These are phyloP conservation scores for Geotrichum reessii DNA, from an alignment of 1,139 yeast species.

Conservation along the genomic window DNA sequence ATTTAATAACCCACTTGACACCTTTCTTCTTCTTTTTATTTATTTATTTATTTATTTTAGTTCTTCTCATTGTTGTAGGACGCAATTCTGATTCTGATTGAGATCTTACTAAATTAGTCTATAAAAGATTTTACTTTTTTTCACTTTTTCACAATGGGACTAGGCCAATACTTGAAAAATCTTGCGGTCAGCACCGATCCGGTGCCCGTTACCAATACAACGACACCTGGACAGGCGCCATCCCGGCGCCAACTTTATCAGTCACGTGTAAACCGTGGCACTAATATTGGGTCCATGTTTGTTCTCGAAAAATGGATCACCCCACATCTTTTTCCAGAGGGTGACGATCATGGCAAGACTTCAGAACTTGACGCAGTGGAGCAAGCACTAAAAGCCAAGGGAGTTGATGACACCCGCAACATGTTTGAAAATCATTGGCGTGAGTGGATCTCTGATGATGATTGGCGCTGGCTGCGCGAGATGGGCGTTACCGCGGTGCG, in stretches of 20 bases:
- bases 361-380: constrained; percentile 73
- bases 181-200: constrained; percentile 12
- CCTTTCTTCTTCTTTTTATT: not conserved
- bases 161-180: constrained; percentile 14
- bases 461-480: constrained; percentile 69
- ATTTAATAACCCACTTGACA: not conserved
- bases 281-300: constrained; percentile 79
- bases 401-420: constrained; percentile 49
- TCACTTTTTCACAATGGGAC: constrained; percentile 10
- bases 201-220: constrained; percentile 32
- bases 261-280: constrained; percentile 70
- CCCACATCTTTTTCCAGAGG: constrained; percentile 56
- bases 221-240: constrained; percentile 38
- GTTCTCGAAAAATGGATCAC: constrained; percentile 61
- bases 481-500: constrained; percentile 72
- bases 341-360: constrained; percentile 43
- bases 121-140: not conserved
- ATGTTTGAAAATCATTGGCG: constrained; percentile 67
- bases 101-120: not conserved
- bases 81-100: not conserved
- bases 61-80: not conserved
- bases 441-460: constrained; percentile 56
- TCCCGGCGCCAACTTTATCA: constrained; percentile 53
- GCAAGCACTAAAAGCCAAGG: constrained; percentile 29
- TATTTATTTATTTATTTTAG: not conserved